These are phyloP conservation scores for Diplodia scrobiculata DNA, from an alignment of 2,329 filamentous ascomycete species.

Conservation along the genomic window DNA sequence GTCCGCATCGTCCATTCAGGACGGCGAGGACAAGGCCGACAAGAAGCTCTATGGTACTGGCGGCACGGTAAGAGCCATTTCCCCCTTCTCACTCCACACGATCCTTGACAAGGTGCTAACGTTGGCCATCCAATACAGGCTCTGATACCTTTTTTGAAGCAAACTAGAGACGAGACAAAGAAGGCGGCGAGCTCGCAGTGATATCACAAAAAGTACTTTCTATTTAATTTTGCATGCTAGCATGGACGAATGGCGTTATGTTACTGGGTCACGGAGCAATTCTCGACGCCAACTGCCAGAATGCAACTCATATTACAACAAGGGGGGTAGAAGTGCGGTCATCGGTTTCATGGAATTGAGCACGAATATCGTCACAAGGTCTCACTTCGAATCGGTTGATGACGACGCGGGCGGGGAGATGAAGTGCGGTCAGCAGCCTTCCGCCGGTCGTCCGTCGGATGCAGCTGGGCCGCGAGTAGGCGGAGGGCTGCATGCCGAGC, in stretches of 20 bases:
- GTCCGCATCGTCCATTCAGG: conserved; percentile 29
- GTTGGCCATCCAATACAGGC: conserved; percentile 51
- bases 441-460: conserved; percentile 8
- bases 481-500: not conserved
- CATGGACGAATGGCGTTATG: not conserved
- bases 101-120: conserved; percentile 50
- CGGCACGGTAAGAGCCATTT: conserved; percentile 41
- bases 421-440: not conserved
- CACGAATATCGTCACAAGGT: not conserved
- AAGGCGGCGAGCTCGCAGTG: conserved; percentile 40
- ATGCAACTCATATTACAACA: not conserved
- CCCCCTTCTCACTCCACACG: conserved; percentile 43
- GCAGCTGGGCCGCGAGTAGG: conserved; percentile 11
- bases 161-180: conserved; percentile 56
- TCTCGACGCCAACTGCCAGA: not conserved
- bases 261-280: not conserved
- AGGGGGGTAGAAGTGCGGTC: not conserved
- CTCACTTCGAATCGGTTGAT: not conserved
- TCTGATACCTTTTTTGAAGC: conserved; percentile 57
- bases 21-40: conserved; percentile 34
- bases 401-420: not conserved
- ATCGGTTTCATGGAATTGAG: not conserved
- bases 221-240: not conserved
- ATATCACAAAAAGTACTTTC: not conserved
- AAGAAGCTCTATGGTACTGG: conserved; percentile 41